Percentiles rank a stretch among this genome's conserved stretches.
phyloP scores from a whole-genome alignment of 441 rosid species.

The Pelargonium fulgidum region DNA sequence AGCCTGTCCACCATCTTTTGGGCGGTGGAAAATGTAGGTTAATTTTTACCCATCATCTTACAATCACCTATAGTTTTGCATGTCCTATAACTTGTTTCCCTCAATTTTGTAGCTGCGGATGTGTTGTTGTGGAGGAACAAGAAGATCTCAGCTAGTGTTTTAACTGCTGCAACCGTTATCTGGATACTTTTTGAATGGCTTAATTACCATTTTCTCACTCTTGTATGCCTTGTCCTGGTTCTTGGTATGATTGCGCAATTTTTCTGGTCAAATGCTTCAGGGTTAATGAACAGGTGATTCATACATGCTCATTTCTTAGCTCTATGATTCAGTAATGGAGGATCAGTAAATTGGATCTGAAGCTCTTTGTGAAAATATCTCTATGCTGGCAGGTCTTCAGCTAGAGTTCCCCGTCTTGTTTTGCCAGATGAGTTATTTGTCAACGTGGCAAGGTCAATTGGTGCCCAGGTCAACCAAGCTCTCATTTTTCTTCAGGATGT shows the following conservation, averaged over 20 bases:
- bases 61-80: not conserved
- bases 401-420: slow-evolving; percentile 67
- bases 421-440: slow-evolving; percentile 67
- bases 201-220: slow-evolving; percentile 69
- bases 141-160: slow-evolving; percentile 76
- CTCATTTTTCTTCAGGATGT: slow-evolving; percentile 67
- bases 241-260: slow-evolving; percentile 84
- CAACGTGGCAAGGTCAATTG: slow-evolving; percentile 49
- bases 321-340: not conserved
- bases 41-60: not conserved
- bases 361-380: slow-evolving; percentile 2
- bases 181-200: slow-evolving; percentile 99
- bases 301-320: not conserved
- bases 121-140: slow-evolving; percentile 97
- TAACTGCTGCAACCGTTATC: slow-evolving; percentile 64
- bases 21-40: slow-evolving; percentile 86
- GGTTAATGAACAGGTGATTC: slow-evolving; percentile 56
- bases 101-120: slow-evolving; percentile 76
- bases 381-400: slow-evolving; percentile 43
- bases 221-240: slow-evolving; percentile 48
- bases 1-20: slow-evolving; percentile 58
- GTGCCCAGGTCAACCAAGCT: slow-evolving; percentile 55
- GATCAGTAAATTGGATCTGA: not conserved
- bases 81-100: slow-evolving; percentile 2
- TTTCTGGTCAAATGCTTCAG: slow-evolving; percentile 69